These are phyloP conservation scores for Rosa lucieae DNA, from an alignment of 306 rosid genomes.

Conservation along the genomic window DNA sequence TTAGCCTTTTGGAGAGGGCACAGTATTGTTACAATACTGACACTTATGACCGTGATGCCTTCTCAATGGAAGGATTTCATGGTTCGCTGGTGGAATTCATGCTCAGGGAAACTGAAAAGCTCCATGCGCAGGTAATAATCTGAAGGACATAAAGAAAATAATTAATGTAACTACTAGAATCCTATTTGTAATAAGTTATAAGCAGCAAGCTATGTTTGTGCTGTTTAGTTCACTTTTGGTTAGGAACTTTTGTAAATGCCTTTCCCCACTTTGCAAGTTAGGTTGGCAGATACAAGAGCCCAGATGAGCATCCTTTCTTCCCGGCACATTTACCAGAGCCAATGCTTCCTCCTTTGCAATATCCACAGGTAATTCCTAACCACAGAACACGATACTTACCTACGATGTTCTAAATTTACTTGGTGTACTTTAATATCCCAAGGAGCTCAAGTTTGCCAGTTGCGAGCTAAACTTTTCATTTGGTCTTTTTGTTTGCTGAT, in stretches of 20 bases:
- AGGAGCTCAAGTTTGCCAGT: not conserved
- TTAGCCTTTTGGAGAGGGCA: constrained; percentile 65
- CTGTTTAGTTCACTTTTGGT: not conserved
- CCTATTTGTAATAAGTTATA: not conserved
- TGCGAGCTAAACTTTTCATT: not conserved
- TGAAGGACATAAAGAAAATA: constrained; percentile 6
- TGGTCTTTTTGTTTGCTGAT: constrained; percentile 24
- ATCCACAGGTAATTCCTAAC: constrained; percentile 52
- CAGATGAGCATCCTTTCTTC: constrained; percentile 71
- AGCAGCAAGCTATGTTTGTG: not conserved
- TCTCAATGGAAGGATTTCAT: constrained; percentile 43
- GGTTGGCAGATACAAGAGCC: constrained; percentile 72
- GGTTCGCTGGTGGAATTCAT: constrained; percentile 69
- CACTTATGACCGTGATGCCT: constrained; percentile 51
- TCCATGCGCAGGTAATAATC: constrained; percentile 58
- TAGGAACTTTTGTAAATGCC: constrained; percentile 2
- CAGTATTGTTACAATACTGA: constrained; percentile 49
- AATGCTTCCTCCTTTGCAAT: constrained; percentile 58
- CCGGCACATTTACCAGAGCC: constrained; percentile 43
- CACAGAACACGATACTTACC: constrained; percentile 5
- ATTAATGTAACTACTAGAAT: not conserved
- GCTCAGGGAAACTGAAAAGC: constrained; percentile 64
- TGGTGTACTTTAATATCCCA: not conserved
- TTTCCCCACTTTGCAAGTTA: constrained; percentile 26
- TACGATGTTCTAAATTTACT: constrained; percentile 5